Base-by-base conservation (phyloP, 108 stramenopile genomes). In the Asterionellopsis glacialis region DNA sequence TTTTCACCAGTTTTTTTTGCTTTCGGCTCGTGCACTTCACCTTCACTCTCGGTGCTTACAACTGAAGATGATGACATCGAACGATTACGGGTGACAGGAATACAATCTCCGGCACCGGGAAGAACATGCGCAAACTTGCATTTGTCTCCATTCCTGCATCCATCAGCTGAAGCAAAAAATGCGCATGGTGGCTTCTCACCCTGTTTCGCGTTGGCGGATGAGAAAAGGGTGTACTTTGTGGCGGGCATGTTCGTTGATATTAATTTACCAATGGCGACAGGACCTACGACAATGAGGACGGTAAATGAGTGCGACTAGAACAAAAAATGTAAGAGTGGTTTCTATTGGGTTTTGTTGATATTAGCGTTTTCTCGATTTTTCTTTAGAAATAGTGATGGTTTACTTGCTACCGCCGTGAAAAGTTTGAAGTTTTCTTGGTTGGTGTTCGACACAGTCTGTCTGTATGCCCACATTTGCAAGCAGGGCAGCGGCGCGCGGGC, bases 71-170 rank as follows among this genome's bases (percentile, higher is more conserved):
- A 70, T 28, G 66, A 68, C 42, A 63, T 26, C 26, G 55, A 28
- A 6, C 18, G 16, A 11, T 72, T 69, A 11, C 60, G 62, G 2
- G 44, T 59, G 11, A 28, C 58, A 51, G 54, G 15, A 48, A 51
- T 60, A 51, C 22, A 26, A 11, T 52, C 50, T 38, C 54, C 51
- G 11, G 56, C 53, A 16, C 16, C 40, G 54, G 41, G 45, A 15
- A 18, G 23, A 19, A 24, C 81, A 61, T 93, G 92, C 11, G 74
- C 63, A 55, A 93, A 93, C 48, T 85, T 77, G 73, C 92, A 93
- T 9, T 81, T 82, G 57, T 74, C 83, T 12, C 92, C 92, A 51
- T 87, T 90, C n/a, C 84, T 71, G 55, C 92, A 93, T 39, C 88
- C 92, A 40, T 61, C 81, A 23, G 69, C 64, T 40, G 84, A 75